Conservation (phyloP, 2,329 filamentous ascomycete species). For the Tolypocladium album region DNA sequence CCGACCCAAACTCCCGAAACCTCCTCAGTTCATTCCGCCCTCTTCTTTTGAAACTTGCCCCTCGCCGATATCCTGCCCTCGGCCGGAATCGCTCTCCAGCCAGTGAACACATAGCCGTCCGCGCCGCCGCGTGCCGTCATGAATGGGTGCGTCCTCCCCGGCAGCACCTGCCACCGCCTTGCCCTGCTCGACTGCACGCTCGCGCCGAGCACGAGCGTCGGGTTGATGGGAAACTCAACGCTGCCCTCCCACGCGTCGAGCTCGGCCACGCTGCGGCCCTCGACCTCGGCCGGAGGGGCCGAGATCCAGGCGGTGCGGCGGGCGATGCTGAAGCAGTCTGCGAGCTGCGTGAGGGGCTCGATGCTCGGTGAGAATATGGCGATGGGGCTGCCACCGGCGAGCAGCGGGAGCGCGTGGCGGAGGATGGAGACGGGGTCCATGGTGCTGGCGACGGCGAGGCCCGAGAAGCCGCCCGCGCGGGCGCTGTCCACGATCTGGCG, state of each 20-base stretch:
- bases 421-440: conserved; percentile 76
- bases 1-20: background rate
- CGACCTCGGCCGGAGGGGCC: conserved; percentile 34
- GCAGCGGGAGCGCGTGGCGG: conserved; percentile 63
- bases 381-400: conserved; percentile 73
- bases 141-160: conserved; percentile 81
- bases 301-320: conserved; percentile 66
- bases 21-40: conserved; percentile 16
- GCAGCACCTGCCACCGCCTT: conserved; percentile 80
- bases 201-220: conserved; percentile 69
- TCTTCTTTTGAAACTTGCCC: conserved; percentile 63
- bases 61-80: conserved; percentile 73
- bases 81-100: conserved; percentile 67
- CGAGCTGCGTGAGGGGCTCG: conserved; percentile 66
- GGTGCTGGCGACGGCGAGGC: conserved; percentile 68
- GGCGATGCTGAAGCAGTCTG: conserved; percentile 75
- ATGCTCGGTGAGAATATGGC: conserved; percentile 76
- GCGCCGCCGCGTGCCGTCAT: conserved; percentile 85
- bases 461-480: conserved; percentile 67
- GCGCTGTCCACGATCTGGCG: conserved; percentile 65
- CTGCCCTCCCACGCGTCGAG: conserved; percentile 47
- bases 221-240: conserved; percentile 78
- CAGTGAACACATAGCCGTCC: conserved; percentile 86
- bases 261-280: conserved; percentile 34
- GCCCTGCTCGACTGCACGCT: conserved; percentile 72